Evolutionary conservation across 768 basidiomycete species (phyloP).

Genomic region (Agrocybe pediades): DNA sequence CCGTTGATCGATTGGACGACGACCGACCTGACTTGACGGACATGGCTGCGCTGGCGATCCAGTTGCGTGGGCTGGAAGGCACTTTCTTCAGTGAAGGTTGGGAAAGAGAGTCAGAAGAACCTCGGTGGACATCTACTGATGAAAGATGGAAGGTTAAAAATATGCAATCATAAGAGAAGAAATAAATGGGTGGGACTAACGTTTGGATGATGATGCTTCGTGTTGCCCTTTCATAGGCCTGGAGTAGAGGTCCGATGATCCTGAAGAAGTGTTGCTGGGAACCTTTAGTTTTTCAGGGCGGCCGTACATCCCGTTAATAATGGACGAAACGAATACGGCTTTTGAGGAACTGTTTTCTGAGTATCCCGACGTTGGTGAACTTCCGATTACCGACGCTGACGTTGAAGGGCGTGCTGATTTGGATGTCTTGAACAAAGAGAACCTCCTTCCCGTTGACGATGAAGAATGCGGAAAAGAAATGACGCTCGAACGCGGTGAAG

Average conservation of each 20-base stretch:
- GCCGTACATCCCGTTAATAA: constrained; percentile 10
- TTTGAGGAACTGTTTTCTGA: constrained; percentile 1
- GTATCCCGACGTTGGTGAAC: background rate
- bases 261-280: background rate
- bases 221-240: background rate
- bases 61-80: background rate
- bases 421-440: background rate
- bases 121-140: background rate
- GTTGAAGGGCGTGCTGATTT: background rate
- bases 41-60: background rate
- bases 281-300: background rate
- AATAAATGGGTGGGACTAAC: background rate
- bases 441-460: background rate
- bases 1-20: background rate
- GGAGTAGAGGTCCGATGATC: background rate
- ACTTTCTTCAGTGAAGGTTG: background rate
- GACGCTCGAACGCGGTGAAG: too few relatives aligned
- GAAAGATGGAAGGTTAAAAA: background rate
- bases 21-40: background rate
- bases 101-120: background rate
- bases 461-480: too few relatives aligned
- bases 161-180: background rate
- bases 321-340: constrained; percentile 3
- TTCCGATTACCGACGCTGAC: background rate
- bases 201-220: background rate